These are phyloP conservation scores for Brassica incana DNA, from an alignment of 345 rosid genomes.

Conservation along the genomic window DNA sequence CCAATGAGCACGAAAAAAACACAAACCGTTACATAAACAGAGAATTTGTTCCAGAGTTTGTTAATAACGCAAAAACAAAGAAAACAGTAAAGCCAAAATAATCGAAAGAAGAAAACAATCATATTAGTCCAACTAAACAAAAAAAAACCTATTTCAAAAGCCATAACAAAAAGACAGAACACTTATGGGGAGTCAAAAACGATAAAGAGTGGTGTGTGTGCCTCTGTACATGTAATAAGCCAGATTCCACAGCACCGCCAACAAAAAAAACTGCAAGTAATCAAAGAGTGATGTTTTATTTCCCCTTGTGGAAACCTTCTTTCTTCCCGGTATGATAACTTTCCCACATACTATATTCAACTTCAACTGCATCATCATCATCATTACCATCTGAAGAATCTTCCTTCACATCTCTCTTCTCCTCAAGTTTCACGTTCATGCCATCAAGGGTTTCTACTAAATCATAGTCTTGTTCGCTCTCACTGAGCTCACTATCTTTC, in stretches of 20 bases:
- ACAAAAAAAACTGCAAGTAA: not conserved
- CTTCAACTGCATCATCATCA: conserved; percentile 51
- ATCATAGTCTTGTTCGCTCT: conserved; percentile 89
- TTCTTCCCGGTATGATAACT: conserved; percentile 87
- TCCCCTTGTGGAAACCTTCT: conserved; percentile 40
- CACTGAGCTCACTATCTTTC: conserved; percentile 62
- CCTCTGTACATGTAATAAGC: not conserved
- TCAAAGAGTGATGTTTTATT: not conserved
- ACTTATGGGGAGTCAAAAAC: conserved; percentile 13
- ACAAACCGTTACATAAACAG: not conserved
- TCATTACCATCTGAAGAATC: conserved; percentile 28
- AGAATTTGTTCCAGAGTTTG: conserved; percentile 4
- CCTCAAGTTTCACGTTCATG: conserved; percentile 7
- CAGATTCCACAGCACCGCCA: not conserved
- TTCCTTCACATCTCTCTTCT: conserved; percentile 8
- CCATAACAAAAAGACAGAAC: conserved; percentile 2
- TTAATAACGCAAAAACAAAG: not conserved
- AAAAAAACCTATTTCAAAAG: conserved; percentile 9
- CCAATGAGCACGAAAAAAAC: not conserved
- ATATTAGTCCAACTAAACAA: conserved; percentile 9
- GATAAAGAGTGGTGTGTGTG: not conserved
- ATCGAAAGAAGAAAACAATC: conserved; percentile 27
- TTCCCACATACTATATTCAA: conserved; percentile 86
- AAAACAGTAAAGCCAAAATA: not conserved
- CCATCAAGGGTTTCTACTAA: conserved; percentile 82